Base-by-base conservation (phyloP, 768 basidiomycete species). In the Boletales sp. region DNA sequence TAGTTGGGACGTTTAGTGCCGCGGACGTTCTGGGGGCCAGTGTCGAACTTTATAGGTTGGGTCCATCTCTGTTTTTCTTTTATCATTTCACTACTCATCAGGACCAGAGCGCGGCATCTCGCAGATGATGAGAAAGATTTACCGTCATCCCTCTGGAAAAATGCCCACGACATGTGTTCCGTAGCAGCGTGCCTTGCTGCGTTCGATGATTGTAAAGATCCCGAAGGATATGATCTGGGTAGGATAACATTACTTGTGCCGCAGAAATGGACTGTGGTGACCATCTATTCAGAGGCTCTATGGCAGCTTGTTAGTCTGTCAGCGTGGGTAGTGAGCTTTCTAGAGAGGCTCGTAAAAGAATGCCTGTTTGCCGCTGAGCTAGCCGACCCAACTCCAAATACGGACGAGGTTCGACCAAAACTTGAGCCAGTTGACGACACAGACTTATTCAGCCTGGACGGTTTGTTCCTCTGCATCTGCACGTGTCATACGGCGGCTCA, bases 281-380 rank as follows among this genome's bases (percentile, higher is more conserved):
- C 28, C 8, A 10, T 37, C 37, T 28, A 46, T 50, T 28, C 25
- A 91, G 88, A 82, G 46, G 80, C 84, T 33, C 75, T 82, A 25
- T 90, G 89, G 89, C 83, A 86, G 54, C 73, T 90, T 13, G 78
- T 83, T 41, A 78, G 76, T 9, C 59, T 89, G 41, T 79, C 77
- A 1, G 70, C 68, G 8, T 91, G 86, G 87, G 62, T 80, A 39
- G 69, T 88, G 25, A 67, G 68, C 32, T 82, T 88, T 55, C 54
- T 82, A 17, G 85, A 87, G 61, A 77, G 69, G 45, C 62, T 91
- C 5, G 63, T 89, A 65, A 85, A 80, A 47, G 76, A 74, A 50
- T 78, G 74, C 33, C 62, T 79, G 2, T 65, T 69, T 42, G 61
- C 69, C 3, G 65, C 60, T 4, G 71, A 72, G 48, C 35, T 56